phyloP scores from a whole-genome alignment of 2,329 filamentous ascomycete species.

The Hymenoscyphus albidus region DNA sequence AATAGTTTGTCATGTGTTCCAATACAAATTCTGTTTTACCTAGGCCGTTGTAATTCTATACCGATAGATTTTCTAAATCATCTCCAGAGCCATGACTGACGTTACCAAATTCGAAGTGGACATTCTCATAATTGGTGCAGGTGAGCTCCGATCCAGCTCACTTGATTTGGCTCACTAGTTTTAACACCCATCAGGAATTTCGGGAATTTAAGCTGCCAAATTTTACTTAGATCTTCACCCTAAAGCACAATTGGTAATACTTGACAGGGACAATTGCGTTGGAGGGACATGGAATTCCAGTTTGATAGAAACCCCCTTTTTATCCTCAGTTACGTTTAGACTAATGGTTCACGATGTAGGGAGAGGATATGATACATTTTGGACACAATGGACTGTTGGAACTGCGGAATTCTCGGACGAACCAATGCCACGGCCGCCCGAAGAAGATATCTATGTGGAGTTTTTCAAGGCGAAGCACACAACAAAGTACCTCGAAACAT shows the following conservation, averaged over 20 bases:
- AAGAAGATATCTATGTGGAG: slow-evolving; percentile 26
- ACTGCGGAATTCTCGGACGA: slow-evolving; percentile 33
- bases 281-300: slow-evolving; percentile 15
- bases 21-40: too few species aligned
- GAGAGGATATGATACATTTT: slow-evolving; percentile 31
- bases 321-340: slow-evolving; percentile 4
- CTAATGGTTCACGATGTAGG: slow-evolving; percentile 8
- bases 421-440: slow-evolving; percentile 29
- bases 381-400: slow-evolving; percentile 33
- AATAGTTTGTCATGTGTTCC: too few species aligned
- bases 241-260: slow-evolving; percentile 6
- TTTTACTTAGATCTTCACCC: slow-evolving; percentile 14
- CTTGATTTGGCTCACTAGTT: neutral
- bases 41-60: neutral
- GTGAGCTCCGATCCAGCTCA: neutral
- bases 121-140: slow-evolving; percentile 8
- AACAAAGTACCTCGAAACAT: slow-evolving; percentile 28
- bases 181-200: slow-evolving; percentile 8
- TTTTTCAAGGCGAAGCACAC: slow-evolving; percentile 32
- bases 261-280: slow-evolving; percentile 15
- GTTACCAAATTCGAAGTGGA: neutral
- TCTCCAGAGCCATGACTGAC: neutral
- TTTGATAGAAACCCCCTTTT: neutral
- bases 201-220: slow-evolving; percentile 13
- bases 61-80: neutral